phyloP scores from a whole-genome alignment of 768 basidiomycete genomes.

The Tephrocybe sp. region DNA sequence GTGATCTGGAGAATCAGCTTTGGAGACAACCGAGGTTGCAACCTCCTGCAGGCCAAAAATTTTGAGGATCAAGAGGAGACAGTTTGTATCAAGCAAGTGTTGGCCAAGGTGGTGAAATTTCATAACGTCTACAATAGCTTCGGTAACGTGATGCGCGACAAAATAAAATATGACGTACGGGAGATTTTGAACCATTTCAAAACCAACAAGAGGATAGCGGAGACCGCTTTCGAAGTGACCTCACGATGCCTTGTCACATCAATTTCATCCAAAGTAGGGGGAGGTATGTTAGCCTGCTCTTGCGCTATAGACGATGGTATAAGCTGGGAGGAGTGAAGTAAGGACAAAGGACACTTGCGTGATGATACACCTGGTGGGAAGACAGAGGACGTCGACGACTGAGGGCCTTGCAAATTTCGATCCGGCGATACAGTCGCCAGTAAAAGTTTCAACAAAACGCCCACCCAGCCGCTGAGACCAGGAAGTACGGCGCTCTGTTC shows the following conservation, averaged over 20 bases:
- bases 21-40: slow-evolving; percentile 77
- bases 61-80: slow-evolving; percentile 88
- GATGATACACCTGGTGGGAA: slow-evolving; percentile 74
- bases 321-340: neutral
- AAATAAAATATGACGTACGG: slow-evolving; percentile 54
- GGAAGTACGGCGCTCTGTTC: slow-evolving; percentile 84
- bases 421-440: slow-evolving; percentile 91
- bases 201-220: slow-evolving; percentile 86
- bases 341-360: slow-evolving; percentile 40
- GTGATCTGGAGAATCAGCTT: slow-evolving; percentile 83
- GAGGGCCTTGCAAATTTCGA: slow-evolving; percentile 59
- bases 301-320: slow-evolving; percentile 40
- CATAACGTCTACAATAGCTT: slow-evolving; percentile 73
- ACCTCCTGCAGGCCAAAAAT: slow-evolving; percentile 99
- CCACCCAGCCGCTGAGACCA: slow-evolving; percentile 84
- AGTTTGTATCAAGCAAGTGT: slow-evolving; percentile 92
- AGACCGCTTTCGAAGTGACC: slow-evolving; percentile 96
- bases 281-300: slow-evolving; percentile 62
- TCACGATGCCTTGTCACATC: slow-evolving; percentile 95
- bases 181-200: slow-evolving; percentile 99
- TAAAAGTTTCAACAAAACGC: slow-evolving; percentile 89
- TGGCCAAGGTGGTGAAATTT: slow-evolving; percentile 99
- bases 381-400: slow-evolving; percentile 64
- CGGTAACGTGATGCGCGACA: neutral
- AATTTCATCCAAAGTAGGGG: slow-evolving; percentile 84